Base-by-base conservation (phyloP, 2,329 filamentous ascomycete species). In the Fusarium euwallaceae region DNA sequence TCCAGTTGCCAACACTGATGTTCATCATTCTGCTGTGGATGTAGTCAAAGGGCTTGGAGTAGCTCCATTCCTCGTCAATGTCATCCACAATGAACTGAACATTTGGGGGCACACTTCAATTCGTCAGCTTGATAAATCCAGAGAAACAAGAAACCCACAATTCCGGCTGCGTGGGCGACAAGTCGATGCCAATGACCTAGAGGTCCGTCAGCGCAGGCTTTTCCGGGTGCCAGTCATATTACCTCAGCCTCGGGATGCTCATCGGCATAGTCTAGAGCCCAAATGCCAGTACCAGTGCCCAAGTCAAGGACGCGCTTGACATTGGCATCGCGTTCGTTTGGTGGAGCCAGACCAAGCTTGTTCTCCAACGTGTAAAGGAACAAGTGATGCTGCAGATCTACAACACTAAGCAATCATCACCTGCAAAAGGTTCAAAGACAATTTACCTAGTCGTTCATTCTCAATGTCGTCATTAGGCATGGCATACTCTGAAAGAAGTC, bases 11-110 rank as follows among this genome's bases (percentile, higher is more conserved):
- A 11, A 72, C 41, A 6, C 70, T 70, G 4, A 64, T 12, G 17
- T 67, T 72, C 64, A 67, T 72, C 64, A 72, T 67, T 45, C 70
- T 45, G 17, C 70, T 70, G 24, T 70, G 67, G 17, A 72, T 67
- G 12, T 70, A 72, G 48, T 72, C 70, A 39, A 67, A 72, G 2
- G 67, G 70, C 27, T 55, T 32, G 1, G 60, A 39, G 22, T 70
- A 70, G 8, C 43, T 62, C 70, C 67, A 72, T 36, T 67, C 61
- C 22, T 72, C 67, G 3, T 72, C 70, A 8, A 70, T 61, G 14
- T 72, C 70, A 24, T 72, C 70, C 6, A 72, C 39, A 1, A 67
- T 27, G 20, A 72, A 72, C 6, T 43, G 45, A 17, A 70, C 37
- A 16, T 72, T 72, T 0, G 70, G 70, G 1, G 70, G 63, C 2